Base-by-base conservation (phyloP, 1,139 yeast genomes). In the Taphrina deformans region DNA sequence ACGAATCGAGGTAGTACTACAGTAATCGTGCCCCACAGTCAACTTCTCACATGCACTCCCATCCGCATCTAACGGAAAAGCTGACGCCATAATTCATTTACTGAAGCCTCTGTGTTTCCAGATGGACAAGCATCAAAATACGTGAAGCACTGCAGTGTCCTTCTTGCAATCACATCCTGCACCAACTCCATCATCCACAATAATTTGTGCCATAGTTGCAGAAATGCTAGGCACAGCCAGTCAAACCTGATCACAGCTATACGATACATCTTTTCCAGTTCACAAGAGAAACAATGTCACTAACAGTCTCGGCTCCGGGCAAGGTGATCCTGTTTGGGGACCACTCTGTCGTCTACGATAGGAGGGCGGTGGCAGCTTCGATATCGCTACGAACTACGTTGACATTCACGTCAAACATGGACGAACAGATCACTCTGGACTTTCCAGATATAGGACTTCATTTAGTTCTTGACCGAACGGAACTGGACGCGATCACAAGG, bases 291-390 rank as follows among this genome's bases (percentile, higher is more conserved):
- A 38, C 12, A n/a, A 35, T 24, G 40, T 14, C 92, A 2, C 89
- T 91, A 75, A 78, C 85, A 66, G 89, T 90, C 1, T 89, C 97
- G 68, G 96, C 99, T 1, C 99, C 99, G 0, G 99, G 98, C 6
- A 93, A 95, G 74, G 96, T 91, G 50, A 95, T 93, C 71, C 82
- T 95, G 55, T 95, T 91, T 74, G 99, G 99, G 26, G 99, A 93
- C 74, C 99, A 93, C 74, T 89, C 98, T 1, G 98, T 96, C 1
- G 99, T 93, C 1, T 89, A 89, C 74, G 86, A 89, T 64, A 89
- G 89, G 72, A 96, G 96, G 0, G 96, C 96, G 27, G 88, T 90
- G 65, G 96, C 97, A 0, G 96, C 96, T 0, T 92, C 96, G 0
- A 80, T 90, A 24, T 86, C 91, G 26, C 79, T 90, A 65, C 80